Evolutionary conservation across 176 grass and related monocot genomes (phyloP).

Genomic region (Phragmites australis): DNA sequence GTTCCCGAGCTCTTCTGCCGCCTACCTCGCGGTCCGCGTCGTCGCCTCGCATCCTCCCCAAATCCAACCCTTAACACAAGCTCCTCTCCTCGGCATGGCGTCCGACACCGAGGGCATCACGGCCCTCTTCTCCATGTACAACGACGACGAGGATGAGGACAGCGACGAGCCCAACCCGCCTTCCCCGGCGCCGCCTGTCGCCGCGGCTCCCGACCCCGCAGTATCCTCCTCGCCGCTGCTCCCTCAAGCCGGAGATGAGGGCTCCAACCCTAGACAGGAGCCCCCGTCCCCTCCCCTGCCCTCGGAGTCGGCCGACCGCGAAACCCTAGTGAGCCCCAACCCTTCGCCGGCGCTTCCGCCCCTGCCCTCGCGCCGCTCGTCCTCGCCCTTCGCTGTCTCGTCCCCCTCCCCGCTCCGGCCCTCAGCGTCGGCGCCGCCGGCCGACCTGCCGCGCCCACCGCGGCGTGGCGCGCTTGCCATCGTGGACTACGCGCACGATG

Average conservation of each 20-base stretch:
- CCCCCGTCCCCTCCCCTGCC: conserved; percentile 38
- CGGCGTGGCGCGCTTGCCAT: conserved; percentile 58
- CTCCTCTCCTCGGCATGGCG: conserved; percentile 45
- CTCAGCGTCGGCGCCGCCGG: conserved; percentile 11
- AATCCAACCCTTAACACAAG: conserved; percentile 12
- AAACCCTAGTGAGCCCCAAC: conserved; percentile 55
- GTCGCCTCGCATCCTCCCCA: conserved; percentile 31
- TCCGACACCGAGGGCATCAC: conserved; percentile 66
- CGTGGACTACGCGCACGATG: conserved; percentile 91
- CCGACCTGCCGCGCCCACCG: conserved; percentile 31
- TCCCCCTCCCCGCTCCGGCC: conserved; percentile 46
- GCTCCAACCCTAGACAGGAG: conserved; percentile 26
- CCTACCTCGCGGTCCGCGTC: conserved; percentile 18
- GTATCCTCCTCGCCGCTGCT: conserved; percentile 37
- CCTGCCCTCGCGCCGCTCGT: conserved; percentile 41
- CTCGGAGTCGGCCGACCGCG: conserved; percentile 28
- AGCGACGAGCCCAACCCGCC: conserved; percentile 38
- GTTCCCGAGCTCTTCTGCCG: conserved; percentile 9
- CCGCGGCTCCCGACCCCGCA: background rate
- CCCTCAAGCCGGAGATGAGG: conserved; percentile 33
- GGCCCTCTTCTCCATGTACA: conserved; percentile 88
- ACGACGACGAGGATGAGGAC: conserved; percentile 78
- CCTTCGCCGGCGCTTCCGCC: conserved; percentile 48
- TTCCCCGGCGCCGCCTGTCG: conserved; percentile 22
- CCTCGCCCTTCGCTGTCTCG: conserved; percentile 27